phyloP scores from a whole-genome alignment of 768 basidiomycete species.

The Pleurotus salmoneostramineus region DNA sequence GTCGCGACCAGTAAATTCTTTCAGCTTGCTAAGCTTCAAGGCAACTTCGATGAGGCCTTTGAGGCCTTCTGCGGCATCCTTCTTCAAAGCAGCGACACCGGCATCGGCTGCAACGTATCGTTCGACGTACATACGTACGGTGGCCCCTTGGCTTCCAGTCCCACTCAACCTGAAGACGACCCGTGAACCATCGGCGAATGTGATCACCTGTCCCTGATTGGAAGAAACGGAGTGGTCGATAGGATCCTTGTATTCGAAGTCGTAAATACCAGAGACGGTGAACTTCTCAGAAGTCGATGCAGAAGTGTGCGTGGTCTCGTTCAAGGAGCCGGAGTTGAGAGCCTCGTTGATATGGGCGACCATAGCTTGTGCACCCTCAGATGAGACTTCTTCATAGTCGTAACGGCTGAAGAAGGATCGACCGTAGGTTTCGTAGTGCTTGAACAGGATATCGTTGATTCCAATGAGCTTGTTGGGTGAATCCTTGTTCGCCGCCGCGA shows the following conservation, averaged over 20 bases:
- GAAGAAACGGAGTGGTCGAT: slow-evolving; percentile 90
- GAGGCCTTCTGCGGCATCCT: slow-evolving; percentile 84
- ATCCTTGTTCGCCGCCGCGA: slow-evolving; percentile 81
- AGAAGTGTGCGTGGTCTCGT: slow-evolving; percentile 64
- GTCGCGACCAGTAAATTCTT: slow-evolving; percentile 80
- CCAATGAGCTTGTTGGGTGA: slow-evolving; percentile 75
- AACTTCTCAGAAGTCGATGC: slow-evolving; percentile 66
- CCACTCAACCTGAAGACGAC: slow-evolving; percentile 96
- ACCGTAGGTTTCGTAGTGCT: slow-evolving; percentile 90
- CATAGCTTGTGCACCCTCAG: slow-evolving; percentile 84
- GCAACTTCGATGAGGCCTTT: slow-evolving; percentile 97
- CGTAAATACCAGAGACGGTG: slow-evolving; percentile 70
- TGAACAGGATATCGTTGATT: slow-evolving; percentile 86
- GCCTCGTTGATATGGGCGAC: slow-evolving; percentile 74
- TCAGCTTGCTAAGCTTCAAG: slow-evolving; percentile 77
- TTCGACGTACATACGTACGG: slow-evolving; percentile 95
- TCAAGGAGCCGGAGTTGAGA: slow-evolving; percentile 64
- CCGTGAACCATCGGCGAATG: slow-evolving; percentile 87
- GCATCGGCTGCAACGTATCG: slow-evolving; percentile 75
- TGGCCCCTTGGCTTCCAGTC: slow-evolving; percentile 94
- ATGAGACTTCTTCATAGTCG: slow-evolving; percentile 97
- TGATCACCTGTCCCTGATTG: slow-evolving; percentile 95
- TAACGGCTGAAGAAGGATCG: slow-evolving; percentile 99
- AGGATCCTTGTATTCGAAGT: slow-evolving; percentile 98
- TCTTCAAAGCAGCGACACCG: slow-evolving; percentile 64